These are phyloP conservation scores for Crithidia bombi DNA, from an alignment of 208 protist genomes.

Conservation along the genomic window DNA sequence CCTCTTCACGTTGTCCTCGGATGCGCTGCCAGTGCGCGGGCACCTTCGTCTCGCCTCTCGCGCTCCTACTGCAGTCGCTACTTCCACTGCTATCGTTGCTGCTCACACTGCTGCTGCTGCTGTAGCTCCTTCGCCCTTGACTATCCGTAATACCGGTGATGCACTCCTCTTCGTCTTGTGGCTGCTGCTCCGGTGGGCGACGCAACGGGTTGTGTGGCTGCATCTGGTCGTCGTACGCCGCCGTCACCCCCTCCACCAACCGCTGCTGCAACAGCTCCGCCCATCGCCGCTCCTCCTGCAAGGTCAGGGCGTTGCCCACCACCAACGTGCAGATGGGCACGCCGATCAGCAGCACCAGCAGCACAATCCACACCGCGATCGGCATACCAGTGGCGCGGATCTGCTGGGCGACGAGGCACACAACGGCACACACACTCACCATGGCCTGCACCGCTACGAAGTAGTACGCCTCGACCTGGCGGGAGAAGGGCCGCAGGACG, in stretches of 20 bases:
- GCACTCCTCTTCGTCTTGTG: neutral
- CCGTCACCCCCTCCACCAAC: constrained; percentile 37
- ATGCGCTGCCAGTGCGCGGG: neutral
- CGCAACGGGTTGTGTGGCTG: constrained; percentile 7
- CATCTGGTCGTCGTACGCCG: constrained; percentile 12
- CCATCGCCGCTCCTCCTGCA: constrained; percentile 57
- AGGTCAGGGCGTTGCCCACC: constrained; percentile 48
- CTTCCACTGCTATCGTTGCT: neutral
- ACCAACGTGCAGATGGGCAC: constrained; percentile 56
- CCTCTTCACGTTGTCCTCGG: constrained; percentile 5
- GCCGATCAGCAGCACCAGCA: constrained; percentile 45
- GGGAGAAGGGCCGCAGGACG: constrained; percentile 49
- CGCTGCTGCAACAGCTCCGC: constrained; percentile 49
- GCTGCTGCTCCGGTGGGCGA: neutral
- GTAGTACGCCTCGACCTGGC: constrained; percentile 58
- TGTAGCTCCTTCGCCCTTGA: neutral
- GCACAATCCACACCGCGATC: constrained; percentile 32
- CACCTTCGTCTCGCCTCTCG: neutral
- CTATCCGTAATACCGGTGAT: neutral
- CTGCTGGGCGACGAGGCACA: constrained; percentile 41
- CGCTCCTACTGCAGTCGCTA: neutral
- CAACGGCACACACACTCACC: constrained; percentile 39
- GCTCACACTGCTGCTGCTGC: neutral
- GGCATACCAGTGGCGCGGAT: constrained; percentile 24
- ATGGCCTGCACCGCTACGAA: constrained; percentile 52